phyloP scores from a whole-genome alignment of 306 rosid genomes.

The Cucurbita argyrosperma region DNA sequence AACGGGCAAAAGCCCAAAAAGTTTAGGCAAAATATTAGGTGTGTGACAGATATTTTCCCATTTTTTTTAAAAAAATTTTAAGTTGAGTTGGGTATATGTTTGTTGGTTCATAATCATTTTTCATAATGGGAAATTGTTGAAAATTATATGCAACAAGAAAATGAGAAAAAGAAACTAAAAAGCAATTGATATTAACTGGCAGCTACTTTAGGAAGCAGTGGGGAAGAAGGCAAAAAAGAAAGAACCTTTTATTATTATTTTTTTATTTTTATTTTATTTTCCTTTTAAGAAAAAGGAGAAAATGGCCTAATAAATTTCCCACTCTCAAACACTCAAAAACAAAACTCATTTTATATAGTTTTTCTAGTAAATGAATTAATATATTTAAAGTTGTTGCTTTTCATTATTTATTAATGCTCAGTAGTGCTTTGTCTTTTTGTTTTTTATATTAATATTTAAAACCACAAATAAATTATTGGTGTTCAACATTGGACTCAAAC shows the following conservation, averaged over 20 bases:
- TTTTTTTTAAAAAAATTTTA: no score
- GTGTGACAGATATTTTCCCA: slow-evolving; percentile 20
- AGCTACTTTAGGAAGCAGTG: slow-evolving; percentile 2
- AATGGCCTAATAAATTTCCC: neutral
- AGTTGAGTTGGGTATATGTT: neutral
- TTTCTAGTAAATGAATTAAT: neutral
- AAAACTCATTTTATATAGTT: neutral
- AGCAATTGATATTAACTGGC: neutral
- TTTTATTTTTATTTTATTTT: neutral
- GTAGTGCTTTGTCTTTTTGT: neutral
- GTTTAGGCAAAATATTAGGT: slow-evolving; percentile 30
- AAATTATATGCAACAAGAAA: neutral
- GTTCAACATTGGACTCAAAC: neutral
- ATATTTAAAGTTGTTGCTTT: neutral
- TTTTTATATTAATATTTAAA: neutral
- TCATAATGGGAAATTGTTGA: neutral
- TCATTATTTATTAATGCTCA: neutral
- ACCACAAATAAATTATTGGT: neutral
- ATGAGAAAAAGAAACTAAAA: neutral
- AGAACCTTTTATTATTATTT: neutral
- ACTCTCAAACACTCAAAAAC: neutral
- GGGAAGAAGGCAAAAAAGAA: neutral
- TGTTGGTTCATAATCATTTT: neutral
- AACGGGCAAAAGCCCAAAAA: slow-evolving; percentile 23
- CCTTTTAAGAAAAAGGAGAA: neutral